Evolutionary conservation across 139 green algal species (phyloP).

Genomic region (Coccomyxa sp.): DNA sequence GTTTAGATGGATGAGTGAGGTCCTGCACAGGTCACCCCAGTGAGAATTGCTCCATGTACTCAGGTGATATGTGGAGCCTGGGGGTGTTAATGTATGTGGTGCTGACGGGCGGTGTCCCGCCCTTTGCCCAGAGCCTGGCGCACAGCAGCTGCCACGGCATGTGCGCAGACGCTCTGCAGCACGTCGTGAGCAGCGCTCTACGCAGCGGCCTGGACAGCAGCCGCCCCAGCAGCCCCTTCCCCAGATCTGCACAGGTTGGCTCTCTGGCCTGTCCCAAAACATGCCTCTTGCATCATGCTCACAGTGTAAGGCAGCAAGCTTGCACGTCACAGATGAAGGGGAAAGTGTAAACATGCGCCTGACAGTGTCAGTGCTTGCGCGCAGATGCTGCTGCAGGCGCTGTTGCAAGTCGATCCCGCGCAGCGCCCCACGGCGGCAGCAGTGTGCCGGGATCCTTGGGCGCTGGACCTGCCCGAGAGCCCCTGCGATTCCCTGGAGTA

Average conservation of each 20-base stretch:
- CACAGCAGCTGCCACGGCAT: neutral
- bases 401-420: conserved; percentile 16
- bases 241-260: neutral
- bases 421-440: neutral
- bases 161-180: conserved; percentile 1
- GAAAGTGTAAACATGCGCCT: too few relatives aligned
- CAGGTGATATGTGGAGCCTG: conserved; percentile 4
- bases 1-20: too few relatives aligned
- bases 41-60: too few relatives aligned
- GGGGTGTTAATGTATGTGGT: conserved; percentile 2
- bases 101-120: neutral
- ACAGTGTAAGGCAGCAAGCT: too few relatives aligned
- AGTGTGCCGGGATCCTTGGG: conserved; percentile 1
- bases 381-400: neutral
- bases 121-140: neutral
- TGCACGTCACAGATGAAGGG: too few relatives aligned
- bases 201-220: neutral
- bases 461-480: neutral
- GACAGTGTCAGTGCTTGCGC: too few relatives aligned
- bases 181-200: neutral
- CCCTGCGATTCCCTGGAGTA: neutral
- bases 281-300: too few relatives aligned
- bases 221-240: neutral
- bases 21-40: too few relatives aligned
- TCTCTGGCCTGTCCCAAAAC: neutral